phyloP scores from a whole-genome alignment of 495 filamentous ascomycete genomes.

The Penicillium longicatenatum region DNA sequence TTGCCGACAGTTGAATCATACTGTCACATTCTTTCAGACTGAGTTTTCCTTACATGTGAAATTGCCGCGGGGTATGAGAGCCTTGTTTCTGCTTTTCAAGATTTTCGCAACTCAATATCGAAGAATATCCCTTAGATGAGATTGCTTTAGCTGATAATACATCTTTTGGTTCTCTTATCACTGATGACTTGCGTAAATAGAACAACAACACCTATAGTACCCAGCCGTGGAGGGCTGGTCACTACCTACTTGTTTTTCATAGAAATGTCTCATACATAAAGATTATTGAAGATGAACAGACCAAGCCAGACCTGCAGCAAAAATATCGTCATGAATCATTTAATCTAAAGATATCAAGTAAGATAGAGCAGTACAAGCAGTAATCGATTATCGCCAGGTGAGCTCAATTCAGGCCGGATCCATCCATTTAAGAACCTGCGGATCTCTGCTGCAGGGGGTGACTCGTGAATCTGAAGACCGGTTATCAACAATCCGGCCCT shows the following conservation, averaged over 20 bases:
- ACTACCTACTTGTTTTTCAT: no score
- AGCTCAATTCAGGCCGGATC: not conserved
- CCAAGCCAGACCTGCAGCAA: not conserved
- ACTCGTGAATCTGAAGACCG: not conserved
- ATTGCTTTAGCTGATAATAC: no score
- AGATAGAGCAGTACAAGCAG: not conserved
- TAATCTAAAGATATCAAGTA: not conserved
- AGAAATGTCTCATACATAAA: no score
- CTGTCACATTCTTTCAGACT: not conserved
- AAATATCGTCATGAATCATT: not conserved
- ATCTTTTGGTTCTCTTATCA: not conserved
- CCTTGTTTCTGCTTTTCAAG: no score
- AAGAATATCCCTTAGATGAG: no score
- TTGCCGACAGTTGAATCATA: not conserved
- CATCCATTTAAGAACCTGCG: not conserved
- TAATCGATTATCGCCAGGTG: not conserved
- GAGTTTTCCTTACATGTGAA: not conserved
- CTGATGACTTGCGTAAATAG: no score
- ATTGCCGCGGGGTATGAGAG: no score
- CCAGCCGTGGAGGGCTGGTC: no score
- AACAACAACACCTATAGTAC: no score
- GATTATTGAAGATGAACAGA: not conserved
- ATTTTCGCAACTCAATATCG: no score
- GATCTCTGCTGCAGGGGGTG: slow-evolving; percentile 1
- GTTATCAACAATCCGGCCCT: not conserved